These are phyloP conservation scores for Apiospora aurea DNA, from an alignment of 2,329 filamentous ascomycete genomes.

Conservation along the genomic window DNA sequence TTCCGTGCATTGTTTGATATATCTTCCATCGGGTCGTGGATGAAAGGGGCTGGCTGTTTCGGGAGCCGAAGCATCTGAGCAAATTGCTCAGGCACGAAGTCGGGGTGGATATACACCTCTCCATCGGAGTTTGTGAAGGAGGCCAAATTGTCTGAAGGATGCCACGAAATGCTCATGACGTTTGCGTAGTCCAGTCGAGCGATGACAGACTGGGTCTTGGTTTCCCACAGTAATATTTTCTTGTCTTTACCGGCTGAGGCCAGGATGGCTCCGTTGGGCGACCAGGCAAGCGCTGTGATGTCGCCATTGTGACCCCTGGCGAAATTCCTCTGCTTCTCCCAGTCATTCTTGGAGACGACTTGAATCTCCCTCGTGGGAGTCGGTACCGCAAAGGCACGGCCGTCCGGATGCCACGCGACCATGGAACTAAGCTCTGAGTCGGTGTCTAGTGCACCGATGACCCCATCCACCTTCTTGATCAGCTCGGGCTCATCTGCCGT, in stretches of 20 bases:
- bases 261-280: constrained; percentile 89
- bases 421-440: constrained; percentile 78
- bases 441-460: constrained; percentile 80
- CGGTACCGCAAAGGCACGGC: constrained; percentile 85
- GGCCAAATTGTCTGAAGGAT: constrained; percentile 84
- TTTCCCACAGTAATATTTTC: constrained; percentile 85
- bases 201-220: constrained; percentile 83
- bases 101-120: constrained; percentile 88
- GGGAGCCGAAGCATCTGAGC: constrained; percentile 62
- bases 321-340: constrained; percentile 86
- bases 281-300: constrained; percentile 90
- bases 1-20: constrained; percentile 70
- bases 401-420: constrained; percentile 92
- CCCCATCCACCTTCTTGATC: constrained; percentile 82
- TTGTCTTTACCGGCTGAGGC: constrained; percentile 73
- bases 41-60: constrained; percentile 81
- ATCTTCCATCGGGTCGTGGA: constrained; percentile 79
- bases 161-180: constrained; percentile 88
- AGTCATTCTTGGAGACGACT: constrained; percentile 86
- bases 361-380: constrained; percentile 85
- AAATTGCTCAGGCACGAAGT: constrained; percentile 69
- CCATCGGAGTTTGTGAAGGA: constrained; percentile 94
- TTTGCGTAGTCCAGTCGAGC: constrained; percentile 81
- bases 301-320: constrained; percentile 80
- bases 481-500: constrained; percentile 80